Evolutionary conservation across 768 basidiomycete genomes (phyloP).

Genomic region (Lentinula sp.): DNA sequence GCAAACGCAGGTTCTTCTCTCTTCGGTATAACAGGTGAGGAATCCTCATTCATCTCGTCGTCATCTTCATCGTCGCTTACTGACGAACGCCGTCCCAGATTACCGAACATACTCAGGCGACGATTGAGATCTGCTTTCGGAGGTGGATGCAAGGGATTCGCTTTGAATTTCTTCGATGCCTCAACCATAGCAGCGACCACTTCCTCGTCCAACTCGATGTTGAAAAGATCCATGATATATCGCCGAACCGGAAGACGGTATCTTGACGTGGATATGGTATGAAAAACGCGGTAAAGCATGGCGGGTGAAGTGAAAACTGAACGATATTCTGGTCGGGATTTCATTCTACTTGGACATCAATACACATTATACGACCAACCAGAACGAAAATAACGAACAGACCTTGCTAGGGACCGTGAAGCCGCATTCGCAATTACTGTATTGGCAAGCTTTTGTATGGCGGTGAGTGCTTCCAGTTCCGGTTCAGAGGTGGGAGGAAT

Average conservation of each 20-base stretch:
- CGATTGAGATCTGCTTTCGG: conserved; percentile 37
- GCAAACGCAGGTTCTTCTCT: conserved; percentile 46
- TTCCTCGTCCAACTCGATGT: conserved; percentile 65
- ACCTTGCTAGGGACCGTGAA: conserved; percentile 85
- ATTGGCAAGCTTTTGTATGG: conserved; percentile 91
- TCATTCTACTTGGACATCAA: conserved; percentile 46
- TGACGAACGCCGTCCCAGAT: conserved; percentile 40
- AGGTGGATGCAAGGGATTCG: conserved; percentile 36
- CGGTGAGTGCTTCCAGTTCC: conserved; percentile 81
- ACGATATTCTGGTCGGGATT: conserved; percentile 70
- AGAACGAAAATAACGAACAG: conserved; percentile 14
- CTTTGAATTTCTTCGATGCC: conserved; percentile 44
- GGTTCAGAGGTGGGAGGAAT: conserved; percentile 59
- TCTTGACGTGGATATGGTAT: conserved; percentile 82
- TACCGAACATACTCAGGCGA: conserved; percentile 60
- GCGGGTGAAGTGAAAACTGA: conserved; percentile 70
- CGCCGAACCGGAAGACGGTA: conserved; percentile 90
- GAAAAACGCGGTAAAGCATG: conserved; percentile 80
- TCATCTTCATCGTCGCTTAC: conserved; percentile 60
- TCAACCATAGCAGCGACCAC: conserved; percentile 50
- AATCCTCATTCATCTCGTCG: conserved; percentile 32
- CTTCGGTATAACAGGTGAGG: conserved; percentile 28
- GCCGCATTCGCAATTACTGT: conserved; percentile 94
- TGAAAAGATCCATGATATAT: conserved; percentile 92
- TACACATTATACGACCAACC: background rate